Evolutionary conservation across 73 alveolate species (phyloP), one percentile per base, ranked within the genome.

Genomic region (Breviolum minutum): DNA sequence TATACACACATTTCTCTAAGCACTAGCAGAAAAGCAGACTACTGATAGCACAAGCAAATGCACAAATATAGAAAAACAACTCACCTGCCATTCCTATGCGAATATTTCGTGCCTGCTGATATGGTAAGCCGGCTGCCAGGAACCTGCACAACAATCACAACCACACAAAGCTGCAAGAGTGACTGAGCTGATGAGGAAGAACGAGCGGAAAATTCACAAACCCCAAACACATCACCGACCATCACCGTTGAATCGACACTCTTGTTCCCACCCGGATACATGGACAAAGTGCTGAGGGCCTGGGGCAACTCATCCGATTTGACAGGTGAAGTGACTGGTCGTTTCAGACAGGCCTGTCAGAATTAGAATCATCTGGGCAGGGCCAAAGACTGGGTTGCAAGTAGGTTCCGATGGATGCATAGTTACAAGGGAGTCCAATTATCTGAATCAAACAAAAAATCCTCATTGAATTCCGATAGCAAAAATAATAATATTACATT

Each of bases 111-210:
- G 87, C 87, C 87, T 79, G 87, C 87, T 29, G 87, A 79, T 29
- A 79, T 32, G 9, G 87, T 32, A 22, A 79, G 87, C 87, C 87
- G 87, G 87, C 66, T 79, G 81, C 81, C 81, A 9, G 87, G 66
- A 32, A 79, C 87, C 87, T 79, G 66, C 48, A 9, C 60, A 16
- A 40, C 54, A 40, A 40, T 40, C 54, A 40, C 54, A 40, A 40
- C 0, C 54, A 40, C 54, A 40, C 54, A 40, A 40, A 40, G 54
- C 54, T 40, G 54, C 54, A 40, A 40, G 54, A 40, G 5, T 40
- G 54, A 0, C 54, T 40, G 54, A 40, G 54, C 54, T 40, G 54
- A 40, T 3, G 54, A 40, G 54, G 54, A 40, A 40, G 54, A 40
- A 40, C 54, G 54, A 40, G 54, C 0, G 54, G 54, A 40, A 40